These are phyloP conservation scores for Penstemon eatonii DNA, from an alignment of 257 asterid species.

Conservation along the genomic window DNA sequence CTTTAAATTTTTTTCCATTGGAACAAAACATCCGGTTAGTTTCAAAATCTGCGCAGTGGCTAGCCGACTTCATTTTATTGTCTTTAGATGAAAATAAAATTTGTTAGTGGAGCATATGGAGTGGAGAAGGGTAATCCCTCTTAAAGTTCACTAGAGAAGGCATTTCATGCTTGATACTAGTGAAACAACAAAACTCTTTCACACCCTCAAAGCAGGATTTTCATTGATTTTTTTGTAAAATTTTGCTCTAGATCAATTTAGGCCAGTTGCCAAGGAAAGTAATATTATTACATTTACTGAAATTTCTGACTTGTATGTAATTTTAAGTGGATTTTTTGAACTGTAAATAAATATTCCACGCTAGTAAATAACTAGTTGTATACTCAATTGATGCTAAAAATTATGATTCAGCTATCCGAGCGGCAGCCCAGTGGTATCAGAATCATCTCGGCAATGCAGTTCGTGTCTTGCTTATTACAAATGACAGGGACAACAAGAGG, in stretches of 20 bases:
- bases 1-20: too few relatives aligned
- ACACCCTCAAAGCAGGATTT: neutral
- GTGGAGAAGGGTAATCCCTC: neutral
- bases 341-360: slow-evolving; percentile 1
- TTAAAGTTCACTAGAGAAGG: neutral
- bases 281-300: neutral
- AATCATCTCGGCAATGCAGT: slow-evolving; percentile 69
- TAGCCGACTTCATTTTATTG: slow-evolving; percentile 1
- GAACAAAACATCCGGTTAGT: neutral
- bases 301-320: neutral
- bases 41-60: neutral
- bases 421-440: slow-evolving; percentile 93
- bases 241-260: slow-evolving; percentile 1
- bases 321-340: neutral
- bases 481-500: slow-evolving; percentile 85
- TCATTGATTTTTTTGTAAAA: neutral
- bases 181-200: neutral
- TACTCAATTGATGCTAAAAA: slow-evolving; percentile 16
- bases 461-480: slow-evolving; percentile 73
- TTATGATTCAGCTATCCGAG: slow-evolving; percentile 78
- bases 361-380: slow-evolving; percentile 12
- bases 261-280: slow-evolving; percentile 5
- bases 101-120: neutral
- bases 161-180: slow-evolving; percentile 13
- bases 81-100: slow-evolving; percentile 4